Evolutionary conservation across 306 rosid species (phyloP).

Genomic region (Castanea crenata): DNA sequence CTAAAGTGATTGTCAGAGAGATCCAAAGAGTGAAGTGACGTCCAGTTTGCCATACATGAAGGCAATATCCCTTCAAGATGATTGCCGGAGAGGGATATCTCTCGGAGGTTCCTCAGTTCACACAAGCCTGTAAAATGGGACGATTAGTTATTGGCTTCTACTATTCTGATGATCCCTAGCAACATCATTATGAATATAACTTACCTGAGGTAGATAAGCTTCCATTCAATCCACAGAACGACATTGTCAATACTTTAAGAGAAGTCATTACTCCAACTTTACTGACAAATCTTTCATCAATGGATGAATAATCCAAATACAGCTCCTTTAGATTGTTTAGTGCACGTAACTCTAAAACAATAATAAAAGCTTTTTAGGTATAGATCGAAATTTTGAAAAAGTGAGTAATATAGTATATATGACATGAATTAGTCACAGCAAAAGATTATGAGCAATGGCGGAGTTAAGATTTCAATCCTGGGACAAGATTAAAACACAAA

Average conservation of each 20-base stretch:
- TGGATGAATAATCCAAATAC: not conserved
- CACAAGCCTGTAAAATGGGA: not conserved
- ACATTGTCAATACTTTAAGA: not conserved
- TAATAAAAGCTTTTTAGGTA: not conserved
- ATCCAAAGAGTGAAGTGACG: too few species aligned
- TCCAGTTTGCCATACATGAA: not conserved
- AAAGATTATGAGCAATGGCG: too few species aligned
- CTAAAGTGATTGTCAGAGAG: too few species aligned
- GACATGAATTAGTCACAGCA: too few species aligned
- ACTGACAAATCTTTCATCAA: not conserved
- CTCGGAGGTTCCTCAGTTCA: not conserved
- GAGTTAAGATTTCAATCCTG: too few species aligned
- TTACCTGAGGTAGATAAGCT: not conserved
- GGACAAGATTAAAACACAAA: too few species aligned
- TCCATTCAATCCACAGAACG: not conserved
- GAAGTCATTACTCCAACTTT: not conserved
- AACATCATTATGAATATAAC: too few species aligned
- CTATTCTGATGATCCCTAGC: too few species aligned
- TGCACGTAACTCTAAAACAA: not conserved
- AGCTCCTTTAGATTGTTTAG: not conserved
- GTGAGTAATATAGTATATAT: too few species aligned
- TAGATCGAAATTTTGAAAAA: not conserved
- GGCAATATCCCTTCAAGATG: not conserved
- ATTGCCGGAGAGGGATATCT: not conserved
- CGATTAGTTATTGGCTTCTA: too few species aligned